Conservation (phyloP, 129 eudicot genomes). For the Artemisia argyi region DNA sequence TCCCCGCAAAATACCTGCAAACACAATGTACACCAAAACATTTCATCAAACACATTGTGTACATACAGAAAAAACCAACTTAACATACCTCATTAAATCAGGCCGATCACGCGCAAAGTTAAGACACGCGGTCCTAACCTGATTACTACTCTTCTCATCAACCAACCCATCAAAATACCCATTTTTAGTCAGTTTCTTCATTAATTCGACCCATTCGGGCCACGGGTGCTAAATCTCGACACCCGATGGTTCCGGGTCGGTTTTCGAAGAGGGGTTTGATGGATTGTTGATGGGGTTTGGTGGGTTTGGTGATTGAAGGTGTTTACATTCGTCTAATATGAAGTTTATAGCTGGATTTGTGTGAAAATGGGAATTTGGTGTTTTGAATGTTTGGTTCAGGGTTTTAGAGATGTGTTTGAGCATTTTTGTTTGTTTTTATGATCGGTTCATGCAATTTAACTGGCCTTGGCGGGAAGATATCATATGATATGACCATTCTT, state of each 20-base stretch:
- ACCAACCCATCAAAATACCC: slow-evolving; percentile 56
- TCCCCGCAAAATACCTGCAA: slow-evolving; percentile 48
- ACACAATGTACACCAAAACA: background rate
- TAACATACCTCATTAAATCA: slow-evolving; percentile 55
- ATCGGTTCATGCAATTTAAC: too few species aligned
- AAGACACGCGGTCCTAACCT: slow-evolving; percentile 62
- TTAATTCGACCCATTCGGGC: slow-evolving; percentile 79
- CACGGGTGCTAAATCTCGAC: slow-evolving; percentile 48
- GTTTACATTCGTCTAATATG: slow-evolving; percentile 41
- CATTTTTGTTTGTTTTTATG: too few species aligned
- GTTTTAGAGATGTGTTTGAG: too few species aligned
- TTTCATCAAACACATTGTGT: slow-evolving; percentile 43
- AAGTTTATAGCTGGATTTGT: slow-evolving; percentile 53
- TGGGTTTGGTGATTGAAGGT: slow-evolving; percentile 29
- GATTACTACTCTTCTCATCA: slow-evolving; percentile 50
- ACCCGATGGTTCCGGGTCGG: slow-evolving; percentile 5
- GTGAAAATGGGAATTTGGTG: too few species aligned
- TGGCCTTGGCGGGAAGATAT: too few species aligned
- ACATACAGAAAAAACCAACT: background rate
- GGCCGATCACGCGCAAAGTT: slow-evolving; percentile 63
- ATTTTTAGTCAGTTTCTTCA: slow-evolving; percentile 47
- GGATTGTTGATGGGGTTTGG: slow-evolving; percentile 20
- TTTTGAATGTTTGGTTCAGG: too few species aligned
- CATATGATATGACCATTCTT: too few species aligned
- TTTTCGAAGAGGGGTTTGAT: slow-evolving; percentile 17